Base-by-base conservation (phyloP, 2,329 filamentous ascomycete species). In the Cryoendolithus antarcticus region DNA sequence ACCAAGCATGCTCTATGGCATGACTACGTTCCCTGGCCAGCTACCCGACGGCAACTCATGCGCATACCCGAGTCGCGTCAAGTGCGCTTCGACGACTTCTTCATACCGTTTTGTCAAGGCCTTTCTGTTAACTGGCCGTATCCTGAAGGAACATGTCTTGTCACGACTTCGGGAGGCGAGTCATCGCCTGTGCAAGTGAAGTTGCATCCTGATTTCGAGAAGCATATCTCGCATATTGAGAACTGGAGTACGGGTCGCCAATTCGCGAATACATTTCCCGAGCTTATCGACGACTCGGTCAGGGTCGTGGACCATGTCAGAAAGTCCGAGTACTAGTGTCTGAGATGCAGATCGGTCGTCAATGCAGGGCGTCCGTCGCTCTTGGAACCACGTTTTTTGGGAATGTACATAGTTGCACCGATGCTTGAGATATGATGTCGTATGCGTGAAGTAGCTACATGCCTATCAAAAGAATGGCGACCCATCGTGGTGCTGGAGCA, bases 131-230 rank as follows among this genome's bases (percentile, higher is more conserved):
- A 88, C 49, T 95, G 86, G 86, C 82, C 82, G 0, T 89, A 93
- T 54, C 79, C 84, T 40, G 71, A 77, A 1, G 75, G 74, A 0
- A 80, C 86, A 49, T 75, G 78, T 29, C 62, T 71, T 4, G 42
- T 44, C 19, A 45, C 37, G 9, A 38, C 39, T 11, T 37, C 28
- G n/a, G 37, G 35, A 10, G 35, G 33, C 15, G 12, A 68, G 3
- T 63, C 64, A 4, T 75, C 80, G 6, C 80, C 86, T 51, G 34
- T 35, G 4, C 4, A 28, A 2, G 66, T 86, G 43, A 70, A 82
- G 46, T 85, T 94, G 46, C 93, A 91, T 47, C 86, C 86, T 0
- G 82, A 85, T 0, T 94, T 93, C 57, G 84, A 93, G 61, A 69
- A 76, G 30, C 86, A 95, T 57, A 55, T 94, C 35, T 64, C 80